phyloP scores from a whole-genome alignment of 2,329 filamentous ascomycete species.

The Aspergillus versicolor region DNA sequence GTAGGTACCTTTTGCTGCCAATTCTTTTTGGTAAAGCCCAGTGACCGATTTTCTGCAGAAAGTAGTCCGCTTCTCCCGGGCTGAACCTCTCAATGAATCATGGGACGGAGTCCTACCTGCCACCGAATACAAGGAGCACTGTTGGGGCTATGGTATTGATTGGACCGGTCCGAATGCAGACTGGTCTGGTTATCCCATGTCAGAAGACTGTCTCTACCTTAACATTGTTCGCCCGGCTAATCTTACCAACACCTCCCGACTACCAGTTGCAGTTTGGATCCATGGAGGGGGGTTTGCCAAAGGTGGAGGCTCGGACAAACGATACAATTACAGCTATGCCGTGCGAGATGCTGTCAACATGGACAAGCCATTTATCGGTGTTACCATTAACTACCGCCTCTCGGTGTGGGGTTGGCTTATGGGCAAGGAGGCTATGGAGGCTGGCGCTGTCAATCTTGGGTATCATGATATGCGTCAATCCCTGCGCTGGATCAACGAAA shows the following conservation, averaged over 20 bases:
- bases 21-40: too few species aligned
- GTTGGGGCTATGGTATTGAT: neutral
- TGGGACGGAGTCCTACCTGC: neutral
- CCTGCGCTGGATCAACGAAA: too few species aligned
- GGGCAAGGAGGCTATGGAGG: conserved; percentile 27
- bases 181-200: neutral
- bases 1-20: too few species aligned
- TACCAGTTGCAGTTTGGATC: conserved; percentile 19
- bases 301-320: conserved; percentile 21
- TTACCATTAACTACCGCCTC: conserved; percentile 53
- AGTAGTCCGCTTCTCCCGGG: neutral
- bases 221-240: conserved; percentile 19
- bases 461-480: conserved; percentile 33
- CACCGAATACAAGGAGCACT: neutral
- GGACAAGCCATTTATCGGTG: conserved; percentile 49
- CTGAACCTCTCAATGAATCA: neutral
- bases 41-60: too few species aligned
- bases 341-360: conserved; percentile 43
- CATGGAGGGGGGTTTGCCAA: conserved; percentile 45
- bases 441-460: conserved; percentile 33
- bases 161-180: neutral
- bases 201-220: conserved; percentile 22
- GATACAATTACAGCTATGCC: neutral
- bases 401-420: conserved; percentile 51
- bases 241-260: neutral